Conservation (phyloP, 1,284 basidiomycete species). For the Ustilago bromivora region DNA sequence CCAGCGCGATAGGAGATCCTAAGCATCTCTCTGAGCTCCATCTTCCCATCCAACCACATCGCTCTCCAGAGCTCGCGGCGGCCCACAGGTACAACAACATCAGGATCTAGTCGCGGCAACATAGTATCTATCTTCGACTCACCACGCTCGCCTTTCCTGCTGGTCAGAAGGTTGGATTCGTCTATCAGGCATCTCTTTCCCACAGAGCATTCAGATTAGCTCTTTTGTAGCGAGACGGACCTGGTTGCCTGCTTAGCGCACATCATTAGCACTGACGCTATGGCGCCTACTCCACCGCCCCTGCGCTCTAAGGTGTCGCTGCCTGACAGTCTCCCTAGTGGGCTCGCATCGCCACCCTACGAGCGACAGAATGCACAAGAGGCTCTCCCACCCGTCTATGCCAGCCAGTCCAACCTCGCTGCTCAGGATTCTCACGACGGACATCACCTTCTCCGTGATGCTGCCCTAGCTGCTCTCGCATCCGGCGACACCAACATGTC, state of each 20-base stretch:
- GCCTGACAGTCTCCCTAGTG: slow-evolving; percentile 23
- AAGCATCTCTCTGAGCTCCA: background rate
- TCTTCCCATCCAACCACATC: slow-evolving; percentile 3
- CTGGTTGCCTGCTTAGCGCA: background rate
- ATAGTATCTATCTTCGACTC: background rate
- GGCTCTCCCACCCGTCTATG: slow-evolving; percentile 46
- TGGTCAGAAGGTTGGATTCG: slow-evolving; percentile 13
- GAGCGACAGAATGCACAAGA: slow-evolving; percentile 31
- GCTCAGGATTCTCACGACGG: slow-evolving; percentile 9
- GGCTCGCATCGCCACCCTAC: slow-evolving; percentile 54
- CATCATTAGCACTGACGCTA: background rate
- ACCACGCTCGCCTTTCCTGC: slow-evolving; percentile 9
- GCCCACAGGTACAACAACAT: background rate
- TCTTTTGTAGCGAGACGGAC: background rate
- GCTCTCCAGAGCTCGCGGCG: slow-evolving; percentile 12
- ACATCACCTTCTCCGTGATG: slow-evolving; percentile 26
- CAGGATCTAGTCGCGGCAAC: slow-evolving; percentile 16
- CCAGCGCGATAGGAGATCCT: background rate
- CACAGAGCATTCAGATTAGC: background rate
- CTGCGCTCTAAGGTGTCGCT: slow-evolving; percentile 36
- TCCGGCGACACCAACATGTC: slow-evolving; percentile 29
- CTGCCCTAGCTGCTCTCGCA: slow-evolving; percentile 34
- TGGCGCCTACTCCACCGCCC: slow-evolving; percentile 14
- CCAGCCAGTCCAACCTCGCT: slow-evolving; percentile 40
- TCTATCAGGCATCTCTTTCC: background rate